Percentiles rank a stretch among this genome's conserved stretches.
Conservation (phyloP, 2,329 filamentous ascomycete genomes). For the Zopfia rhizophila region DNA sequence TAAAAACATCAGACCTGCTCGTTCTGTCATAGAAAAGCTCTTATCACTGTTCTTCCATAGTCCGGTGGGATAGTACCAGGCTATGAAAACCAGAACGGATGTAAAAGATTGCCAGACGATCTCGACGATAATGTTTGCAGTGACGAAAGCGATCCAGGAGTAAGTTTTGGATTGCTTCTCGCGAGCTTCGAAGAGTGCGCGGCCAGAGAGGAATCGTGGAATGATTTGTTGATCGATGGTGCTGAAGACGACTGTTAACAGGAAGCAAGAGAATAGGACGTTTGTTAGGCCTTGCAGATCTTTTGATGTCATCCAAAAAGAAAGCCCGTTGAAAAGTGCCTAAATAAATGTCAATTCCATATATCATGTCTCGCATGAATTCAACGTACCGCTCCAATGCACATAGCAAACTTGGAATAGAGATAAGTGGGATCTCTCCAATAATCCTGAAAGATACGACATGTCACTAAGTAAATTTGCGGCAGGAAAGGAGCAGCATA, state of each 20-base stretch:
- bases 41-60: conserved; percentile 7
- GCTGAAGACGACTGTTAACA: conserved; percentile 32
- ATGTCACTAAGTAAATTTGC: conserved; percentile 72
- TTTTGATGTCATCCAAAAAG: conserved; percentile 63
- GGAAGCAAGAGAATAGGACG: conserved; percentile 36
- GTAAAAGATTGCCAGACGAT: conserved; percentile 14
- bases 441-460: conserved; percentile 84
- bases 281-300: conserved; percentile 36
- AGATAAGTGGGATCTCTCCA: conserved; percentile 88
- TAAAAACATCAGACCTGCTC: conserved; percentile 6
- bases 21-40: conserved; percentile 22
- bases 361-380: neutral
- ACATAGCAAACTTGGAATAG: conserved; percentile 78
- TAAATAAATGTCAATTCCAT: conserved; percentile 1
- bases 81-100: conserved; percentile 12
- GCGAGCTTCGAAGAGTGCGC: conserved; percentile 22
- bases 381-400: conserved; percentile 59
- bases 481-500: conserved; percentile 76
- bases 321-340: conserved; percentile 59
- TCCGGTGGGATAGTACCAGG: conserved; percentile 24
- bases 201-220: conserved; percentile 6
- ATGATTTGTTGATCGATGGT: conserved; percentile 31
- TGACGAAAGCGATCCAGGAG: conserved; percentile 61
- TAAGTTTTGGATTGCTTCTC: conserved; percentile 22
- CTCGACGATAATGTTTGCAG: conserved; percentile 16